phyloP scores from a whole-genome alignment of 2,329 filamentous ascomycete genomes.

The Penicillium sp. region DNA sequence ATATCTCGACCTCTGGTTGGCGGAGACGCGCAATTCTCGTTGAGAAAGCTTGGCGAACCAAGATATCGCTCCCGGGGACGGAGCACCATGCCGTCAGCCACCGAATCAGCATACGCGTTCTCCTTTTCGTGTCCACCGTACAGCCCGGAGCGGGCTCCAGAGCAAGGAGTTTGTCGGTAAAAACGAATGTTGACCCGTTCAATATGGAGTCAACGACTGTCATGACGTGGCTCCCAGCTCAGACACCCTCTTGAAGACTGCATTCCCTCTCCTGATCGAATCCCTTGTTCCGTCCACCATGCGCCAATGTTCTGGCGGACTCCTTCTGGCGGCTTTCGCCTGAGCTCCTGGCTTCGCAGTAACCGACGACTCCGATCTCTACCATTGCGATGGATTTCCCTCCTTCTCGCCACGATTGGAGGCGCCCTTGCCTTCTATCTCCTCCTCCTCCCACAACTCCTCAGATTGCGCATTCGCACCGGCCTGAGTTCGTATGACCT shows the following conservation, averaged over 20 bases:
- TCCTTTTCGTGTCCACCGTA: background rate
- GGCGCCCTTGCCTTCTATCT: slow-evolving; percentile 14
- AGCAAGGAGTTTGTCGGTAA: slow-evolving; percentile 1
- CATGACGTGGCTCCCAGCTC: background rate
- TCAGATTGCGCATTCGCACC: slow-evolving; percentile 18
- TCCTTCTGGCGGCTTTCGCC: slow-evolving; percentile 14
- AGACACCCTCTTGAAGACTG: background rate
- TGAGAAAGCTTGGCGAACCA: slow-evolving; percentile 1
- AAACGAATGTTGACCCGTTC: background rate
- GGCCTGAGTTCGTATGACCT: slow-evolving; percentile 31
- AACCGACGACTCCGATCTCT: background rate
- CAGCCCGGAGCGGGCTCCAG: background rate
- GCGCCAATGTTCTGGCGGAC: slow-evolving; percentile 21
- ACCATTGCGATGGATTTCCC: slow-evolving; percentile 5
- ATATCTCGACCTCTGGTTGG: background rate
- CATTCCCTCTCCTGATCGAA: background rate
- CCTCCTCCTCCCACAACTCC: slow-evolving; percentile 19
- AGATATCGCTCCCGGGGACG: background rate
- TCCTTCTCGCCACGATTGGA: slow-evolving; percentile 1
- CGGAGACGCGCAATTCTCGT: background rate
- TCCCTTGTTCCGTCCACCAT: slow-evolving; percentile 11
- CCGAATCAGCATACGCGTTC: slow-evolving; percentile 7
- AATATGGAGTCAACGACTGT: background rate
- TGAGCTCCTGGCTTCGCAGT: slow-evolving; percentile 14
- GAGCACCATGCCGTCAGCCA: background rate